phyloP scores from a whole-genome alignment of 371 early-diverging fungal species.

The Mucor racemosus region DNA sequence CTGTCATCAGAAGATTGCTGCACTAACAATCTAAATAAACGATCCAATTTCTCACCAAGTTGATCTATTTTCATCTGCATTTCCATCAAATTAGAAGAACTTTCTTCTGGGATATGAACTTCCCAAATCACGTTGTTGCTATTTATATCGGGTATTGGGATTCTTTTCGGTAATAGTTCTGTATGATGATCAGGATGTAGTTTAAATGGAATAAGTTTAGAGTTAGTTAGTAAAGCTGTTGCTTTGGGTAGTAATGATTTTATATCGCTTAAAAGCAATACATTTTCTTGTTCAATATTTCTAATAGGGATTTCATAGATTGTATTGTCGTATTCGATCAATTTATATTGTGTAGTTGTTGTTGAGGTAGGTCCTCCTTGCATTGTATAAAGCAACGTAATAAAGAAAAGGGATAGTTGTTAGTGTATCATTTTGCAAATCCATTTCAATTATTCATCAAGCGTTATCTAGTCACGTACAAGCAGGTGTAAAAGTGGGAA shows the following conservation, averaged over 20 bases:
- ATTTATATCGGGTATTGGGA: constrained; percentile 26
- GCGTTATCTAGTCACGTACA: too few relatives aligned
- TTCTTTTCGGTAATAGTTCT: constrained; percentile 39
- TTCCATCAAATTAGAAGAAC: constrained; percentile 13
- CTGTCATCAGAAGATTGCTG: not conserved
- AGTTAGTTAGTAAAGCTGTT: constrained; percentile 40
- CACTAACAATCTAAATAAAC: not conserved
- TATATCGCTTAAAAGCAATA: constrained; percentile 43
- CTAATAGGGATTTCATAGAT: constrained; percentile 47
- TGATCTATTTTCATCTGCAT: constrained; percentile 41
- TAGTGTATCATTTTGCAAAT: too few relatives aligned
- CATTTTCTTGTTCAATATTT: constrained; percentile 31
- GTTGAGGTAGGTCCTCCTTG: constrained; percentile 16
- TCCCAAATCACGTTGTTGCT: constrained; percentile 36
- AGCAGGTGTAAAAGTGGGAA: too few relatives aligned
- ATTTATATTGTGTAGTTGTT: constrained; percentile 22
- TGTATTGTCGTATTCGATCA: constrained; percentile 37
- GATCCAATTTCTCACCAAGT: constrained; percentile 30
- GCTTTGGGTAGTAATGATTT: constrained; percentile 44
- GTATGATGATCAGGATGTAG: constrained; percentile 28
- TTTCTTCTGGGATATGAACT: constrained; percentile 34
- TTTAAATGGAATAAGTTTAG: constrained; percentile 46
- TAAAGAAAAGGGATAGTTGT: not conserved
- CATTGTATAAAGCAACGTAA: not conserved
- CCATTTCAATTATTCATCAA: too few relatives aligned